These are phyloP conservation scores for Xylaria digitata DNA, from an alignment of 2,329 filamentous ascomycete genomes.

Conservation along the genomic window DNA sequence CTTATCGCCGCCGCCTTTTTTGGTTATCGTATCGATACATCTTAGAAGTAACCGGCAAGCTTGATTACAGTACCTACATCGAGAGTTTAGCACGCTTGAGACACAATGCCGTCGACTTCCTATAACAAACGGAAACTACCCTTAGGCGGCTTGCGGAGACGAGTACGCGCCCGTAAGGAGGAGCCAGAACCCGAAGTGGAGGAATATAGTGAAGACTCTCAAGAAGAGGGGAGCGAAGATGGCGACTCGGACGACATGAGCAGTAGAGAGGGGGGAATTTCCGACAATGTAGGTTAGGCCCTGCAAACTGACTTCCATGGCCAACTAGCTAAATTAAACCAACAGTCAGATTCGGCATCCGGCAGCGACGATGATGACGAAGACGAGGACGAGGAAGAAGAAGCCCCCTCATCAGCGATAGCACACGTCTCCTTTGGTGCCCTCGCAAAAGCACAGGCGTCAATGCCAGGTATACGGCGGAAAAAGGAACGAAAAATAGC, in stretches of 20 bases:
- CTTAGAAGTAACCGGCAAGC: background rate
- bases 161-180: conserved; percentile 58
- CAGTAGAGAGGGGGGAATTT: conserved; percentile 29
- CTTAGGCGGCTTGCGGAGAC: conserved; percentile 53
- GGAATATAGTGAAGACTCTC: conserved; percentile 51
- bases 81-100: background rate
- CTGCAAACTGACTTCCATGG: background rate
- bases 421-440: conserved; percentile 85
- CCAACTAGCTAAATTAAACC: conserved; percentile 7
- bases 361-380: conserved; percentile 44
- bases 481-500: conserved; percentile 44
- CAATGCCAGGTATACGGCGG: conserved; percentile 59
- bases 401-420: conserved; percentile 57
- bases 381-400: conserved; percentile 50
- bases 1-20: conserved; percentile 22
- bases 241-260: conserved; percentile 48
- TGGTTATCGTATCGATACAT: background rate
- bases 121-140: conserved; percentile 57
- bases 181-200: conserved; percentile 57
- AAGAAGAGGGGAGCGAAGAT: conserved; percentile 51
- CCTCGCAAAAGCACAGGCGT: conserved; percentile 86
- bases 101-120: conserved; percentile 41
- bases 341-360: conserved; percentile 42
- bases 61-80: background rate
- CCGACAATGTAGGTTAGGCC: conserved; percentile 38